Evolutionary conservation across 805 yeast genomes (phyloP), one percentile per base, ranked within the genome.

Genomic region (Candida ipomoeae): DNA sequence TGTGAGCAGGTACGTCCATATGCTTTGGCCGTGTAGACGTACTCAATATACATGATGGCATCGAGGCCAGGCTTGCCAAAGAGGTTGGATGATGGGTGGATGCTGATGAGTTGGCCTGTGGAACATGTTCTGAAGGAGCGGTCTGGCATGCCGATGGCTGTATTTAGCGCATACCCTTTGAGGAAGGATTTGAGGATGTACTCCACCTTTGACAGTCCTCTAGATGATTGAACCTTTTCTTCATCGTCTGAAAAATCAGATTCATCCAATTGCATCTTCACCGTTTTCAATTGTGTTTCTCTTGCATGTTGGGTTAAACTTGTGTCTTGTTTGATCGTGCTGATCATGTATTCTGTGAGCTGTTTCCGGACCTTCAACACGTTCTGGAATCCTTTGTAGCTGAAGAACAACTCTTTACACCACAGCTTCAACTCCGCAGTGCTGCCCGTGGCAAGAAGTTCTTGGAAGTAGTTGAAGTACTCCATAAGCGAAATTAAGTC

Each of bases 81-180:
- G 38, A 94, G 70, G 66, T 87, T 70, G 0, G 96, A 89, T 0
- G 96, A 87, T 0, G 98, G 98, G 63, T 92, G 98, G 10, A 92
- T 82, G 45, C 94, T 83, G 43, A 92, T 82, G 32, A 88, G 73
- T 65, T 89, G 97, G 23, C 96, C 96, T 1, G 87, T 81, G 29
- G 85, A 72, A 6, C 90, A 85, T 0, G 98, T 90, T 62, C 95
- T 77, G 70, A 85, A 94, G 3, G 96, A 86, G 61, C 97, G 78
- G 66, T 94, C 98, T 0, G 98, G 96, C 82, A 88, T 81, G 10
- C 97, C 96, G 17, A 94, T 81, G 0, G 99, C 99, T 0, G 96
- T 84, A 65, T 92, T 91, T 44, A 85, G 78, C n/a, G 89, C 78
- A 59, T 78, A 92, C 0, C 99, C 99, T 36, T 77, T 74, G 37